Conservation (phyloP, 1,284 basidiomycete genomes). For the Pyrrhoderma noxium region DNA sequence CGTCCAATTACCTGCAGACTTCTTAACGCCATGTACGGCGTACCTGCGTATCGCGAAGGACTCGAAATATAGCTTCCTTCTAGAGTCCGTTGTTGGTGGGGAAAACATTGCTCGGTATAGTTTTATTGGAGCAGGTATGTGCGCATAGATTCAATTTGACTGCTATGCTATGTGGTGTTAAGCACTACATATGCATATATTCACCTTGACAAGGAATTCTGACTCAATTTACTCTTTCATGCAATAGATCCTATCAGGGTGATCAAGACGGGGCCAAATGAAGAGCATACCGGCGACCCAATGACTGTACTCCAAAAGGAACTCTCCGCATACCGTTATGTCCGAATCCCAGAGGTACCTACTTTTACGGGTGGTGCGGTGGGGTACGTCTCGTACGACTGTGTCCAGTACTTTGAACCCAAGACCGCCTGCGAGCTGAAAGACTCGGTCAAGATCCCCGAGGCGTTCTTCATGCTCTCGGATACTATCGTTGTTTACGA, state of each 20-base stretch:
- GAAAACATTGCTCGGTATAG: conserved; percentile 92
- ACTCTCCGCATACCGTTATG: conserved; percentile 81
- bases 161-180: background rate
- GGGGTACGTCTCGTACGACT: conserved; percentile 96
- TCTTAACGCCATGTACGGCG: conserved; percentile 95
- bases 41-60: conserved; percentile 92
- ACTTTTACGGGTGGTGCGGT: conserved; percentile 98
- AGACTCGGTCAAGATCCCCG: conserved; percentile 82
- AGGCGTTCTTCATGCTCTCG: conserved; percentile 95
- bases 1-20: conserved; percentile 89
- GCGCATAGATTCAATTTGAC: conserved; percentile 13
- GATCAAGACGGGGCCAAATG: conserved; percentile 80
- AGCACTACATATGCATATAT: background rate
- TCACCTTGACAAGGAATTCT: background rate
- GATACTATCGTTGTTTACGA: conserved; percentile 95
- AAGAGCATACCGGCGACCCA: conserved; percentile 85
- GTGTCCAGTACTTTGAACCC: conserved; percentile 94
- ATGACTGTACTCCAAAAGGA: conserved; percentile 81
- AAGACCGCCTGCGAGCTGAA: conserved; percentile 71
- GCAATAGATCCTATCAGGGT: conserved; percentile 88
- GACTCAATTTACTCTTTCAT: background rate
- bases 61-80: conserved; percentile 86
- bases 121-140: conserved; percentile 89
- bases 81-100: conserved; percentile 88
- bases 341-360: conserved; percentile 84